These are phyloP conservation scores for Physcomitrellopsis africana DNA, from an alignment of 225 moss, liverwort and hornwort genomes.

Conservation along the genomic window DNA sequence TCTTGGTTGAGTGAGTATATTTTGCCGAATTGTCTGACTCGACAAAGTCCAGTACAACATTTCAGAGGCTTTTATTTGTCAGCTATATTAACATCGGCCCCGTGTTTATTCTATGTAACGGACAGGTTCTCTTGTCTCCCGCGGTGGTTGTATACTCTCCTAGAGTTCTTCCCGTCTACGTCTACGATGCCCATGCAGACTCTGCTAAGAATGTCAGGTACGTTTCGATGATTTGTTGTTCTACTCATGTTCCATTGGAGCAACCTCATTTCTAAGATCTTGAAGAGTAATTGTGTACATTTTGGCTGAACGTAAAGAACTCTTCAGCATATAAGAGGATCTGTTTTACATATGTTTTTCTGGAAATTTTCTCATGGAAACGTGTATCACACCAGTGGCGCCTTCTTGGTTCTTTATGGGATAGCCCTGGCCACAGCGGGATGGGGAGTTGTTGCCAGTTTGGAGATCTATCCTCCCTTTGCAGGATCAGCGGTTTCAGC, in stretches of 20 bases:
- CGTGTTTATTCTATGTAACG: constrained; percentile 24
- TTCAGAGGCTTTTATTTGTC: constrained; percentile 9
- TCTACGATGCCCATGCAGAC: constrained; percentile 98
- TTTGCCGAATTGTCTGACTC: not conserved
- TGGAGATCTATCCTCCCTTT: constrained; percentile 99
- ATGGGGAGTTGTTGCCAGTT: constrained; percentile 99
- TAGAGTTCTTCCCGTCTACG: constrained; percentile 95
- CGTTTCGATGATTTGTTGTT: constrained; percentile 31
- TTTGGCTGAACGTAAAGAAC: constrained; percentile 16
- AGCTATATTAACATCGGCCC: constrained; percentile 1
- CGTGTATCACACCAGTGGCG: constrained; percentile 63
- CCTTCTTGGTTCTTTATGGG: constrained; percentile 92
- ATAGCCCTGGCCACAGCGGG: constrained; percentile 93
- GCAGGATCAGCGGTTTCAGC: constrained; percentile 98
- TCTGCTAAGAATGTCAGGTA: constrained; percentile 97
- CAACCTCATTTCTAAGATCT: constrained; percentile 1
- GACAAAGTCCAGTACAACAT: not conserved
- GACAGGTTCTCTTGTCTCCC: constrained; percentile 90
- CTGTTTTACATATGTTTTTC: not conserved
- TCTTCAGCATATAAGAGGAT: not conserved
- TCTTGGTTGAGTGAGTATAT: constrained; percentile 3
- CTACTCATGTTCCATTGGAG: constrained; percentile 7
- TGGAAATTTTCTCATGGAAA: constrained; percentile 25
- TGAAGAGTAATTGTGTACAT: not conserved
- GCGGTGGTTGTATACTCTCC: constrained; percentile 97